phyloP scores from a whole-genome alignment of 345 rosid species.

The Nasturtium officinale region DNA sequence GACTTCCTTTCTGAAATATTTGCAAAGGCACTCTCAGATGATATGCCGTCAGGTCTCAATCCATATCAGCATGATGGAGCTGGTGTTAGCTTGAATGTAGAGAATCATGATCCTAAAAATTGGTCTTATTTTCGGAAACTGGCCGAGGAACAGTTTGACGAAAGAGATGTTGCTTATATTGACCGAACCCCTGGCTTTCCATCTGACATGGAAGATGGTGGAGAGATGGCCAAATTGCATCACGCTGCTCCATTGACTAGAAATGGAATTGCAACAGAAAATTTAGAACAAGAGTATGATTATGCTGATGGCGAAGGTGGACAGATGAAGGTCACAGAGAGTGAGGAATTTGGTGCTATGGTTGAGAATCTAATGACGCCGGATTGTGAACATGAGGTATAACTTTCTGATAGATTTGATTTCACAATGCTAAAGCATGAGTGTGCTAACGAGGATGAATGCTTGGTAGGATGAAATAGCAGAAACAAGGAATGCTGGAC shows the following conservation, averaged over 20 bases:
- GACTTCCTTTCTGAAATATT: slow-evolving; percentile 84
- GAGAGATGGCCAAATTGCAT: slow-evolving; percentile 38
- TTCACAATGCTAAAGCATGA: slow-evolving; percentile 27
- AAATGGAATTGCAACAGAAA: slow-evolving; percentile 46
- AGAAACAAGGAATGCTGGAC: slow-evolving; percentile 53
- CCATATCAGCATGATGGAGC: slow-evolving; percentile 68
- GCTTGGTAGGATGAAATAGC: slow-evolving; percentile 58
- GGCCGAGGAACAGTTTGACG: slow-evolving; percentile 70
- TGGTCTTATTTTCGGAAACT: slow-evolving; percentile 94
- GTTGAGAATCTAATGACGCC: slow-evolving; percentile 59
- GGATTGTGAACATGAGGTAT: slow-evolving; percentile 67
- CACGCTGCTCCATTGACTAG: slow-evolving; percentile 43
- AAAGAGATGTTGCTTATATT: slow-evolving; percentile 61
- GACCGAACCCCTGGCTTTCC: slow-evolving; percentile 62
- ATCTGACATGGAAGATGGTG: slow-evolving; percentile 48
- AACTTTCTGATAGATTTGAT: slow-evolving; percentile 38
- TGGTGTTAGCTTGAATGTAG: slow-evolving; percentile 74
- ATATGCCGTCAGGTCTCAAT: slow-evolving; percentile 44
- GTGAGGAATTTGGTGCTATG: slow-evolving; percentile 65
- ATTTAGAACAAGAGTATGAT: not conserved
- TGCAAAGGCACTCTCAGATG: slow-evolving; percentile 59
- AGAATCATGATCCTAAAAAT: slow-evolving; percentile 80
- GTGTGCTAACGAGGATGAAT: slow-evolving; percentile 33
- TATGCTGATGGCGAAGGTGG: not conserved
- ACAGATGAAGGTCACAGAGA: slow-evolving; percentile 54